Base-by-base conservation (phyloP, 169 alveolate genomes). In the Eimeria praecox region DNA sequence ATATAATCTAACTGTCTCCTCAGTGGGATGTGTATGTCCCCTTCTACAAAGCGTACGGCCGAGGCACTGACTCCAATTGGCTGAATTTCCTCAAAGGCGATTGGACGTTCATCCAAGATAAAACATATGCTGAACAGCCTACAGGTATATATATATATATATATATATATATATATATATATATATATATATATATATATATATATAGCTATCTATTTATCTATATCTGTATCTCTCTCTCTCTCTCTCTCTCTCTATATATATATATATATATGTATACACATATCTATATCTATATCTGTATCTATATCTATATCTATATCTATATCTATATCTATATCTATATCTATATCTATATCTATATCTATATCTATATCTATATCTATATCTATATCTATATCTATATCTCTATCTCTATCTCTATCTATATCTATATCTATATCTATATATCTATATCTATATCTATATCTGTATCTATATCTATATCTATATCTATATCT, bases 81-180 rank as follows among this genome's bases (percentile, higher is more conserved):
- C 92, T 82, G n/a, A 83, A 92, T 78, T 78, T 80, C 64, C 62
- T 92, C 38, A 4, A 92, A 38, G 92, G 92, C 42, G 62, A 82
- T 82, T 92, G 92, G 93, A 92, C 66, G 3, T 49, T 86, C 52
- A 80, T 80, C 8, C 90, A 90, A 44, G 59, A 44, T 35, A 49
- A 77, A 73, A 69, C 49, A 12, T 54, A 75, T 44, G 35, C 49
- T 3, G 93, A 66, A 18, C n/a, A 44, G 38, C 89, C 85, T 40
- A 71, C 59, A 59, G 94, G 90, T 86, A 71, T 24, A 54, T 94
- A 33, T 88, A 40, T 88, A 73, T 46, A 18, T 18, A 52, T 22
- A 82, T 52, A 82, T 82, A 46, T 46, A 82, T 40, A 44, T 46
- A 44, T 44, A 9, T 40, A 40, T 82, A 24, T 44, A 82, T 82